These are phyloP conservation scores for Paradendryphiella salina DNA, from an alignment of 2,329 filamentous ascomycete species.

Conservation along the genomic window DNA sequence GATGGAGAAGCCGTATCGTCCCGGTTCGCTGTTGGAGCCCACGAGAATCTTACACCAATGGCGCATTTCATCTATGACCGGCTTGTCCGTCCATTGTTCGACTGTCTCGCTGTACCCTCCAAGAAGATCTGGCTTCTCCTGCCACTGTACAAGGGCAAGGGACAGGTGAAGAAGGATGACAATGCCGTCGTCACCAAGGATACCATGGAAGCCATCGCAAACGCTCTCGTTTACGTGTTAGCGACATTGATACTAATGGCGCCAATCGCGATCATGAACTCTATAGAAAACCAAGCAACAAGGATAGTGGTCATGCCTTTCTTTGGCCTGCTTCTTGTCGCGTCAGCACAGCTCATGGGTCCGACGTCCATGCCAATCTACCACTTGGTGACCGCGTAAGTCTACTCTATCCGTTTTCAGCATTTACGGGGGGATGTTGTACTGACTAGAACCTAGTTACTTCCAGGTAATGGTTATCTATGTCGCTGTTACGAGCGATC, in stretches of 20 bases:
- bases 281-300: neutral
- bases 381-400: constrained; percentile 1
- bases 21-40: no score
- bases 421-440: neutral
- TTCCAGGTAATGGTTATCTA: constrained; percentile 1
- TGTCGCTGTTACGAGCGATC: neutral
- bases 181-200: neutral
- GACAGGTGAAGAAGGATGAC: no score
- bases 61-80: neutral
- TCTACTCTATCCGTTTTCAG: neutral
- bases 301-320: constrained; percentile 6
- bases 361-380: neutral
- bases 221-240: neutral
- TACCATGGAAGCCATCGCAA: neutral
- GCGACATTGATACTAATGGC: constrained; percentile 4
- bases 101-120: no score
- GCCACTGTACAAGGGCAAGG: no score
- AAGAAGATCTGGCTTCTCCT: no score
- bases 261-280: constrained; percentile 5
- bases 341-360: constrained; percentile 8
- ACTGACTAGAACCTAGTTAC: constrained; percentile 5
- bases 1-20: no score
- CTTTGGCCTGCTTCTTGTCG: constrained; percentile 1
- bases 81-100: no score
- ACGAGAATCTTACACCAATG: neutral